phyloP scores from a whole-genome alignment of 2,329 filamentous ascomycete species.

The Fusarium hostae region DNA sequence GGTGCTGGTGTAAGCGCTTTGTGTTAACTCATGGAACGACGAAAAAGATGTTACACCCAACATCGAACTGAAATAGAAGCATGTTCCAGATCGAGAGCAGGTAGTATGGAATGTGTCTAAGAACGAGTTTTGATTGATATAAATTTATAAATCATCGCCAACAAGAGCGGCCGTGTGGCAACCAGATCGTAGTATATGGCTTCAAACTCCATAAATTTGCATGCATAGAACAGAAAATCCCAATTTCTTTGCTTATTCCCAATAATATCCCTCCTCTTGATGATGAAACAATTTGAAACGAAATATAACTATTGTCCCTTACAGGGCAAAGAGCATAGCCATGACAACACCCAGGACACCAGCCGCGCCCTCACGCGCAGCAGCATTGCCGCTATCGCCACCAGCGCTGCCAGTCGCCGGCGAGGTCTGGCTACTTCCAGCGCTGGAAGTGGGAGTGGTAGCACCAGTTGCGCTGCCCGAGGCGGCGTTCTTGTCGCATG shows the following conservation, averaged over 20 bases:
- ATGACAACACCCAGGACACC: conserved; percentile 44
- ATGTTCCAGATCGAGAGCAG: neutral
- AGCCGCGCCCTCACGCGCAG: conserved; percentile 26
- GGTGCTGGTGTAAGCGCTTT: neutral
- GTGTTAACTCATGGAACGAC: neutral
- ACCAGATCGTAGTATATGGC: conserved; percentile 19
- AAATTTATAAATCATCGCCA: neutral
- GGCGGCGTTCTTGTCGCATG: conserved; percentile 46
- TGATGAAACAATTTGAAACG: neutral
- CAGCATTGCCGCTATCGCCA: conserved; percentile 7
- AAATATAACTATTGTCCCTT: neutral
- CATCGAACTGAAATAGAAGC: neutral
- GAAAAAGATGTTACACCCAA: neutral
- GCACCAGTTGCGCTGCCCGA: conserved; percentile 10
- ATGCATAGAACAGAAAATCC: conserved; percentile 12
- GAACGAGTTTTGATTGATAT: neutral
- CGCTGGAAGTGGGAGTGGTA: conserved; percentile 21
- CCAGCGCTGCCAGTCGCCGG: neutral
- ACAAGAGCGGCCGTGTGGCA: conserved; percentile 13
- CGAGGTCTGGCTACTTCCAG: conserved; percentile 6
- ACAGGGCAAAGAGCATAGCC: conserved; percentile 47
- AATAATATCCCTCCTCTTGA: conserved; percentile 12
- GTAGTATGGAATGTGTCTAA: neutral
- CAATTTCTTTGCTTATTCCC: neutral
- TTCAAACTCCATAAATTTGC: conserved; percentile 25